Evolutionary conservation across 129 eudicot species (phyloP).

Genomic region (Silybum marianum): DNA sequence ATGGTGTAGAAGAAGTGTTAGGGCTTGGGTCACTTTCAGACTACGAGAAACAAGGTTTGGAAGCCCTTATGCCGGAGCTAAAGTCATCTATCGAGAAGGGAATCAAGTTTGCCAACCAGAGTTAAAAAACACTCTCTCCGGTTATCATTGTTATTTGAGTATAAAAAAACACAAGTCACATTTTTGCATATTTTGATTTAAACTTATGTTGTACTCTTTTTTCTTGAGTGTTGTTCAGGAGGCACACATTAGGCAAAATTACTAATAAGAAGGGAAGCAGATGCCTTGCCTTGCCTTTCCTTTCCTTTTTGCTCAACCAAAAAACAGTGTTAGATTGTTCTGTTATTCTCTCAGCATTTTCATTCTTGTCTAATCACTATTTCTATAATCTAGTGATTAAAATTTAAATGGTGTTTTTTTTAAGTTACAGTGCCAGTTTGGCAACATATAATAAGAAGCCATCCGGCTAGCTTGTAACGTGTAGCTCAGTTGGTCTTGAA

Average conservation of each 20-base stretch:
- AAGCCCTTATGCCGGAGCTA: conserved; percentile 71
- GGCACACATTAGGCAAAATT: conserved; percentile 37
- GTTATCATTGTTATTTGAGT: too few relatives aligned
- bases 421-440: neutral
- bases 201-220: conserved; percentile 27
- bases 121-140: conserved; percentile 7
- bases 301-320: conserved; percentile 3
- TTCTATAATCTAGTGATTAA: conserved; percentile 6
- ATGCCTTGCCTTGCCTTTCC: conserved; percentile 4
- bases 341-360: conserved; percentile 20
- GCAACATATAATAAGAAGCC: neutral
- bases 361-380: conserved; percentile 21
- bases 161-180: conserved; percentile 23
- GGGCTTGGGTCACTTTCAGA: conserved; percentile 77
- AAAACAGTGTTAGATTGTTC: conserved; percentile 19
- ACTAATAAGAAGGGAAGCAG: conserved; percentile 36
- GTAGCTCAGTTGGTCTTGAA: neutral
- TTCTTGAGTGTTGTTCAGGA: conserved; percentile 33
- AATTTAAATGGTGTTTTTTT: neutral
- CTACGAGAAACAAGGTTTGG: conserved; percentile 84
- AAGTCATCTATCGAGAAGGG: conserved; percentile 90
- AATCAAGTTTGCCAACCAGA: conserved; percentile 63
- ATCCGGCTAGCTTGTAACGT: too few relatives aligned
- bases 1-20: conserved; percentile 92
- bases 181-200: conserved; percentile 37